These are phyloP conservation scores for Candida andamanensis DNA, from an alignment of 805 yeast genomes.

Conservation along the genomic window DNA sequence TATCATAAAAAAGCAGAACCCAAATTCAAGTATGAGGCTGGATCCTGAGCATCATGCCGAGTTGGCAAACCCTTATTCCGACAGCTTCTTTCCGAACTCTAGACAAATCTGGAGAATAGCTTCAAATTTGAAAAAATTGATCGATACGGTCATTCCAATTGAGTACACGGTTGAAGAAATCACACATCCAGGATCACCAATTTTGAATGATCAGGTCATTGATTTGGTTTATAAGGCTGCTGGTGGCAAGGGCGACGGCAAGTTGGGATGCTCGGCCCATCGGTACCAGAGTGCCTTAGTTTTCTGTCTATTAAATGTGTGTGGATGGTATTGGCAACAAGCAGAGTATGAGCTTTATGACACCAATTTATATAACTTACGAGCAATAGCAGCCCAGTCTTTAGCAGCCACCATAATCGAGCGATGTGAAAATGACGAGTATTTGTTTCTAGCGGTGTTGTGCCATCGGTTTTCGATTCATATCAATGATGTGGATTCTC, in stretches of 20 bases:
- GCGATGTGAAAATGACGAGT: conserved; percentile 49
- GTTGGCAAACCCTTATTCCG: conserved; percentile 10
- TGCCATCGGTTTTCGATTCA: conserved; percentile 70
- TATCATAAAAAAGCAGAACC: too few species aligned
- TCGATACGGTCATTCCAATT: conserved; percentile 68
- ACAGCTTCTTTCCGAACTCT: conserved; percentile 47
- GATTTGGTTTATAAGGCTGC: conserved; percentile 66
- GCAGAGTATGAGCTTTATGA: conserved; percentile 59
- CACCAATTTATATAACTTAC: conserved; percentile 52
- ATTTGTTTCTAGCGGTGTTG: conserved; percentile 67
- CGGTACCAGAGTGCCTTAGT: conserved; percentile 65
- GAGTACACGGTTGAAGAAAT: conserved; percentile 49
- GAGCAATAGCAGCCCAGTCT: conserved; percentile 69
- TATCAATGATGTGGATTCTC: conserved; percentile 54
- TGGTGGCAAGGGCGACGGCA: conserved; percentile 68
- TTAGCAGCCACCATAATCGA: conserved; percentile 71
- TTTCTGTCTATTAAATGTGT: conserved; percentile 69
- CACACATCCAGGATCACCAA: conserved; percentile 51
- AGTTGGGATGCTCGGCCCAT: conserved; percentile 46
- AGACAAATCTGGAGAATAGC: conserved; percentile 68
- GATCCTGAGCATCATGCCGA: neutral
- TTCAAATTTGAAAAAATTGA: conserved; percentile 63
- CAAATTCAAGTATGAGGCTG: too few species aligned
- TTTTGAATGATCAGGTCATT: conserved; percentile 56
- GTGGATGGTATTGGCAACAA: conserved; percentile 69